phyloP scores from a whole-genome alignment of 176 grass and related monocot species.

The Aegilops sharonensis region DNA sequence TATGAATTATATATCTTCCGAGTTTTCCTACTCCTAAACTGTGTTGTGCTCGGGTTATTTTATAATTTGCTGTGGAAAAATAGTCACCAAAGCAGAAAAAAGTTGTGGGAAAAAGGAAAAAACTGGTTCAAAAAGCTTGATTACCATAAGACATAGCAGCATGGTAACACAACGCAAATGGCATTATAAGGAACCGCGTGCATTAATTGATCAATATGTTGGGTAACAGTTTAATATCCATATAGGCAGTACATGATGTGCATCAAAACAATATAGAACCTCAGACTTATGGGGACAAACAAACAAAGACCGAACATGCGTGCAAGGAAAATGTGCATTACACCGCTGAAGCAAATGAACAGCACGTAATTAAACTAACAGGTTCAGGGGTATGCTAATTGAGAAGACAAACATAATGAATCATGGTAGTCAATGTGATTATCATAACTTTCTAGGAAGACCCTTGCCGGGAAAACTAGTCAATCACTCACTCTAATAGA shows the following conservation, averaged over 20 bases:
- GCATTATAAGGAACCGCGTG: neutral
- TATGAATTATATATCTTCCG: neutral
- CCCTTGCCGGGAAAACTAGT: neutral
- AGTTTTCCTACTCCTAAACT: neutral
- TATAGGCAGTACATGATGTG: neutral
- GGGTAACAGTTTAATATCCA: neutral
- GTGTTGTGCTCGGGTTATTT: neutral
- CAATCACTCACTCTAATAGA: constrained; percentile 65
- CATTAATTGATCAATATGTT: neutral
- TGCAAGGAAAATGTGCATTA: neutral
- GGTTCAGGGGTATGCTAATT: neutral
- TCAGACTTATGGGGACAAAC: neutral
- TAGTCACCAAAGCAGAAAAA: neutral
- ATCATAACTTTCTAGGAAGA: constrained; percentile 1
- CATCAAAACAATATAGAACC: neutral
- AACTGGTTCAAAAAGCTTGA: neutral
- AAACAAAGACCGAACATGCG: neutral
- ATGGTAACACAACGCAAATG: neutral
- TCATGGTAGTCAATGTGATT: neutral
- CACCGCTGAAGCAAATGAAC: neutral
- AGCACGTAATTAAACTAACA: constrained; percentile 8
- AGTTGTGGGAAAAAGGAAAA: neutral
- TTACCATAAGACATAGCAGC: neutral
- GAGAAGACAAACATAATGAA: neutral
- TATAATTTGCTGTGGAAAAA: neutral